Percentiles rank a stretch among this genome's conserved stretches.
Conservation (phyloP, 2,329 filamentous ascomycete species). For the Juglanconis oblonga region DNA sequence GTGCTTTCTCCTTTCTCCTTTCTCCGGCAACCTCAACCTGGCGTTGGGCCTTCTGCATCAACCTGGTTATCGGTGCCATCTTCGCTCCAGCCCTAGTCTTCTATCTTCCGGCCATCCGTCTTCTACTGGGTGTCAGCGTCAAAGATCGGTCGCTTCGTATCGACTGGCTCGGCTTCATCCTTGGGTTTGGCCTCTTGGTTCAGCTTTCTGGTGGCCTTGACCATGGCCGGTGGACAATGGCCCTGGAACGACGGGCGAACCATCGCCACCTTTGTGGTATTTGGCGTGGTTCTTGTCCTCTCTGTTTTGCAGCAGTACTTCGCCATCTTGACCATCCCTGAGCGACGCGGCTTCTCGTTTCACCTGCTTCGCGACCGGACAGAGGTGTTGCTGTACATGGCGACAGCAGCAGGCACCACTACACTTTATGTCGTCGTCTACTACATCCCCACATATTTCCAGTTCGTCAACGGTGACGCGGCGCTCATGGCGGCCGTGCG, state of each 20-base stretch:
- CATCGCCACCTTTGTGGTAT: slow-evolving; percentile 44
- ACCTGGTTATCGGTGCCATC: slow-evolving; percentile 40
- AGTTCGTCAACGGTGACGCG: slow-evolving; percentile 27
- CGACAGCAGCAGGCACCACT: slow-evolving; percentile 29
- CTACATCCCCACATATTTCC: slow-evolving; percentile 51
- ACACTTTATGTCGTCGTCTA: slow-evolving; percentile 39
- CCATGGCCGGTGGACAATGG: slow-evolving; percentile 46
- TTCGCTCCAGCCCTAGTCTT: slow-evolving; percentile 43
- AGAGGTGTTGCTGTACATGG: slow-evolving; percentile 39
- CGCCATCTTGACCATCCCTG: slow-evolving; percentile 35
- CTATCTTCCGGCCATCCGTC: slow-evolving; percentile 30
- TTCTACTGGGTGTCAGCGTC: not conserved
- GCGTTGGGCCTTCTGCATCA: slow-evolving; percentile 48
- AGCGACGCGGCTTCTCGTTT: slow-evolving; percentile 41
- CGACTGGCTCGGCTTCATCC: slow-evolving; percentile 43
- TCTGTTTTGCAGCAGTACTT: slow-evolving; percentile 43
- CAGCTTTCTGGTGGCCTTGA: slow-evolving; percentile 43
- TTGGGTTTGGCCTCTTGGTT: slow-evolving; percentile 39
- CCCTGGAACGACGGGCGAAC: slow-evolving; percentile 43
- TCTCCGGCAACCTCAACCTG: slow-evolving; percentile 27
- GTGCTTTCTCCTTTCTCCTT: slow-evolving; percentile 30
- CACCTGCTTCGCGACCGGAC: slow-evolving; percentile 37
- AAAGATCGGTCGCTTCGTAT: slow-evolving; percentile 28
- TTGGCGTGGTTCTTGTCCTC: slow-evolving; percentile 35
- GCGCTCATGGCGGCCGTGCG: slow-evolving; percentile 37